Evolutionary conservation across 371 early-diverging fungal species (phyloP), one percentile per base, ranked within the genome.

Genomic region (Smittium mucronatum): DNA sequence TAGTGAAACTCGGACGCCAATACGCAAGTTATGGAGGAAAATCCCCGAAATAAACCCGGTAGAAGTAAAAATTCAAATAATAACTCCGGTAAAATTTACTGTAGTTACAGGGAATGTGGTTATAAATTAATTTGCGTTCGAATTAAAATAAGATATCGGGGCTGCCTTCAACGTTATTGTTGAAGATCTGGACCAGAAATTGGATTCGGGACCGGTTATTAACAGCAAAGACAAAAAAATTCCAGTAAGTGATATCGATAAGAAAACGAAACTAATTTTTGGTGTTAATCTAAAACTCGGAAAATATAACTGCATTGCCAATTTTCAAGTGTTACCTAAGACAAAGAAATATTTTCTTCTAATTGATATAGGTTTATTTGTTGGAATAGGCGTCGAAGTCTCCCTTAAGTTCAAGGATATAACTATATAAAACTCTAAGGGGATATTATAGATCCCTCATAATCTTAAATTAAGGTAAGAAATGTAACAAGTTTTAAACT

Each of bases 181-280:
- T 21, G 47, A 47, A 47, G 21, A 47, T 47, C 47, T 47, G 47
- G 47, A 5, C 21, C 21, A 21, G 5, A 5, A 21, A 47, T 47
- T 5, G 47, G 21, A 47, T 47, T 47, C 11, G 47, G 81, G 47
- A 47, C 47, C 47, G 47, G 47, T 47, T 5, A 47, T 47, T 5
- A 47, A 47, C 21, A 11, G 47, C 21, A 21, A 5, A 21, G 47
- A 11, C 5, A 47, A 47, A 47, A 47, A 11, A 47, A 47, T 47
- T 5, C 47, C 47, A 21, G 21, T 47, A 47, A 47, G 21, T 21
- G 5, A 21, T 21, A 47, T 47, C 5, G 21, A 21, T 47, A 5
- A 47, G 47, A 5, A 5, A 11, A 21, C 21, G 11, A 47, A 47
- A 21, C 47, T 47, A 21, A 11, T 47, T 11, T 21, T 21, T 11